These are phyloP conservation scores for Stropharia rugosoannulata DNA, from an alignment of 768 basidiomycete species.

Conservation along the genomic window DNA sequence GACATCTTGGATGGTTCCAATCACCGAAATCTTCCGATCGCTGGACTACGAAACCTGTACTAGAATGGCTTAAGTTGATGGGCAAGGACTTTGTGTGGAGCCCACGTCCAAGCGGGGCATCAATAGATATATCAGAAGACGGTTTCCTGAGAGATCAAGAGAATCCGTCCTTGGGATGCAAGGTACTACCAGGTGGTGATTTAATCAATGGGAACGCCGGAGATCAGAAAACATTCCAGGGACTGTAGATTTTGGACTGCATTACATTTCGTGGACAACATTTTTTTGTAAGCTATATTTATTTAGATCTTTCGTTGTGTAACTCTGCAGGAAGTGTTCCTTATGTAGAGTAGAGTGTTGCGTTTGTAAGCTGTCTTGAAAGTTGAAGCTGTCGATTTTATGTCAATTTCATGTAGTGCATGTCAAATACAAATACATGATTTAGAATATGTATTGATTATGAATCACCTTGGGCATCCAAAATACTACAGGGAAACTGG, in stretches of 20 bases:
- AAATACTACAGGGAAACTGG: too few relatives aligned
- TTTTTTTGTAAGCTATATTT: not conserved
- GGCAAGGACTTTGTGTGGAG: constrained; percentile 47
- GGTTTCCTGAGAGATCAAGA: constrained; percentile 62
- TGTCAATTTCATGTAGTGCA: too few relatives aligned
- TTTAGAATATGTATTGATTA: too few relatives aligned
- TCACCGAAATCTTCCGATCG: constrained; percentile 37
- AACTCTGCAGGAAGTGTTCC: too few relatives aligned
- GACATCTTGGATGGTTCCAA: constrained; percentile 84
- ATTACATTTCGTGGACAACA: not conserved
- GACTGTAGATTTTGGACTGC: not conserved
- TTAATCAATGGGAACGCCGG: not conserved
- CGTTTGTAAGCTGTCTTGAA: too few relatives aligned
- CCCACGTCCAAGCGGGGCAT: constrained; percentile 16
- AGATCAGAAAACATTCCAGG: not conserved
- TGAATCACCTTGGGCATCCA: too few relatives aligned
- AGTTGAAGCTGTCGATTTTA: too few relatives aligned
- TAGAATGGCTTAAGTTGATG: constrained; percentile 65
- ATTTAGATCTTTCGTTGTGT: too few relatives aligned
- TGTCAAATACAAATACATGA: too few relatives aligned
- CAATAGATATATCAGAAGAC: constrained; percentile 43
- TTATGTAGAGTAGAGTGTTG: too few relatives aligned
- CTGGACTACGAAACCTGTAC: constrained; percentile 68
- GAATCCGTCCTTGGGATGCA: constrained; percentile 53
- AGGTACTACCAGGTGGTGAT: constrained; percentile 23